A percentile compares a stretch with the other conserved stretches of the same genome.
These are phyloP conservation scores for Lathyrus aphaca DNA, from an alignment of 306 rosid species.

Conservation along the genomic window DNA sequence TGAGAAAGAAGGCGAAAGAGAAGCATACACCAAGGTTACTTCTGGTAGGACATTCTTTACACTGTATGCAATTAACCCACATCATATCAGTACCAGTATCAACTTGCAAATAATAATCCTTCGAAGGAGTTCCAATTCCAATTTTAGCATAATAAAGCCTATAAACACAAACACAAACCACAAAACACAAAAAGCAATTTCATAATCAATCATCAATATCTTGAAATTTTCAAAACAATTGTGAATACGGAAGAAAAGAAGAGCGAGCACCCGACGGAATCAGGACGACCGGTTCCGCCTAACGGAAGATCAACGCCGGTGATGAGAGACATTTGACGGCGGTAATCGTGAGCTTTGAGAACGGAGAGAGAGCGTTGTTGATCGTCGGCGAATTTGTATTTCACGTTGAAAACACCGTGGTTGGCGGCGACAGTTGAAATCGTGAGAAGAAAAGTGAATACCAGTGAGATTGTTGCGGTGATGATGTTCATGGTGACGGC, in stretches of 20 bases:
- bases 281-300: slow-evolving; percentile 96
- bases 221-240: not conserved
- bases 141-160: slow-evolving; percentile 97
- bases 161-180: slow-evolving; percentile 31
- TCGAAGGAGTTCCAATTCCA: slow-evolving; percentile 92
- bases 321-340: slow-evolving; percentile 78
- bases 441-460: not conserved
- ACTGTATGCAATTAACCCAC: slow-evolving; percentile 97
- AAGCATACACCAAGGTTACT: slow-evolving; percentile 87
- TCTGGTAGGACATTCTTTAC: slow-evolving; percentile 79
- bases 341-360: slow-evolving; percentile 84
- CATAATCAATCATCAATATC: slow-evolving; percentile 4
- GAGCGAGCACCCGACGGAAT: slow-evolving; percentile 69
- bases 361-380: slow-evolving; percentile 67
- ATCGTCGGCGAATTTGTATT: slow-evolving; percentile 72
- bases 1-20: not conserved
- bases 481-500: not conserved
- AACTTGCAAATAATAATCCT: slow-evolving; percentile 88
- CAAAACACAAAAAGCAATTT: not conserved
- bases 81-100: slow-evolving; percentile 97
- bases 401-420: slow-evolving; percentile 82
- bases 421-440: slow-evolving; percentile 43
- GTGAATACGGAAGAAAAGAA: not conserved
- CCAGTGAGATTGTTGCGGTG: slow-evolving; percentile 20
- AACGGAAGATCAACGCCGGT: slow-evolving; percentile 91